Base-by-base conservation (phyloP, 768 basidiomycete genomes). In the Serpula lacrymans region DNA sequence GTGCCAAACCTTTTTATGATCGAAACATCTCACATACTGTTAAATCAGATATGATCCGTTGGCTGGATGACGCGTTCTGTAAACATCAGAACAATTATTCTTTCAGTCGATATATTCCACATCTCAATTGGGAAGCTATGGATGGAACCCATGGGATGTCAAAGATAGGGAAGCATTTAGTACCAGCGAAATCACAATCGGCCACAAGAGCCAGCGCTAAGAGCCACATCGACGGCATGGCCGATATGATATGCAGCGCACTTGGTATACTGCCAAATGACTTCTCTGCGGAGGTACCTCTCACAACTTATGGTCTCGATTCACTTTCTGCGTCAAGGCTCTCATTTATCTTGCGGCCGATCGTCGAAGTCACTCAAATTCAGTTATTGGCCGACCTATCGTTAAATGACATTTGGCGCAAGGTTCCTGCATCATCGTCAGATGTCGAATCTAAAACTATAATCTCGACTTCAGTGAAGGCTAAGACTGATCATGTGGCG, bases 371-470 rank as follows among this genome's bases (percentile, higher is more conserved):
- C 21, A 39, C 43, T 12, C 43, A 45, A 26, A 37, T 45, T 37
- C 50, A 12, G 47, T 47, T n/a, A 31, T 48, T 10, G 11, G 63
- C 55, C 3, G 62, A 63, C 33, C 39, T 68, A 26, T 53, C 54
- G 12, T 51, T 65, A 16, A 49, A 47, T 6, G 59, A 67, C 28
- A 49, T 69, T n/a, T n/a, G n/a, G n/a, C n/a, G n/a, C n/a, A n/a
- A n/a, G n/a, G n/a, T n/a, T n/a, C n/a, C n/a, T n/a, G n/a, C n/a
- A n/a, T n/a, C n/a, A n/a, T n/a, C n/a, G n/a, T n/a, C n/a, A n/a
- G n/a, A n/a, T n/a, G n/a, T n/a, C n/a, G n/a, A n/a, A n/a, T n/a
- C n/a, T n/a, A n/a, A n/a, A n/a, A n/a, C n/a, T n/a, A n/a, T n/a
- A n/a, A n/a, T n/a, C n/a, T n/a, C n/a, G n/a, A n/a, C n/a, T n/a